Percentiles rank a stretch among this genome's conserved stretches.
phyloP scores from a whole-genome alignment of 768 basidiomycete genomes.

The Podaxis rugospora region DNA sequence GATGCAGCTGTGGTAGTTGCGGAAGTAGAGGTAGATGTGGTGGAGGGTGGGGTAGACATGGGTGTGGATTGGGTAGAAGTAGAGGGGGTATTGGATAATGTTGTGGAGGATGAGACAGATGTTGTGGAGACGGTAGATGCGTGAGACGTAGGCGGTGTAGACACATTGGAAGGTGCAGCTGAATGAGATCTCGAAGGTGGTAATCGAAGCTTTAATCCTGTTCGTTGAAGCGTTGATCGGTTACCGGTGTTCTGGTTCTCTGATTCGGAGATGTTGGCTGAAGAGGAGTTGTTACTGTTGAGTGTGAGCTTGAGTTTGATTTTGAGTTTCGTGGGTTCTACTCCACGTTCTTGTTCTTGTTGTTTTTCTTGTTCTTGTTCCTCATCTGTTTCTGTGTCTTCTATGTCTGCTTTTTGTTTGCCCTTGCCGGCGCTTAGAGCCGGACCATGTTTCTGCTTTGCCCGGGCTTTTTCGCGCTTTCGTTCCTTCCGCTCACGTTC shows the following conservation, averaged over 20 bases:
- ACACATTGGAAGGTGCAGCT: slow-evolving; percentile 16
- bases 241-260: background rate
- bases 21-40: background rate
- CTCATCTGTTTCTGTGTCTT: background rate
- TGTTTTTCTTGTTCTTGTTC: background rate
- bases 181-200: slow-evolving; percentile 16
- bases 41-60: slow-evolving; percentile 1
- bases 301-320: slow-evolving; percentile 11
- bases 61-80: background rate
- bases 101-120: slow-evolving; percentile 8
- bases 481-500: slow-evolving; percentile 20
- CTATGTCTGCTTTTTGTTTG: background rate
- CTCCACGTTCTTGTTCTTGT: background rate
- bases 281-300: background rate
- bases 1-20: slow-evolving; percentile 1
- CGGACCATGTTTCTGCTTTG: slow-evolving; percentile 11
- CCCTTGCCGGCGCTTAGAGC: background rate
- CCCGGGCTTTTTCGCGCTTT: slow-evolving; percentile 19
- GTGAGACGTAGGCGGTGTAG: slow-evolving; percentile 14
- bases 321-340: slow-evolving; percentile 5
- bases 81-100: background rate
- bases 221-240: background rate
- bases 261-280: slow-evolving; percentile 12
- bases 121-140: slow-evolving; percentile 11
- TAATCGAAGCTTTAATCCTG: slow-evolving; percentile 2